These are phyloP conservation scores for Deuterostichococcus epilithicus DNA, from an alignment of 139 green algal genomes.

Conservation along the genomic window DNA sequence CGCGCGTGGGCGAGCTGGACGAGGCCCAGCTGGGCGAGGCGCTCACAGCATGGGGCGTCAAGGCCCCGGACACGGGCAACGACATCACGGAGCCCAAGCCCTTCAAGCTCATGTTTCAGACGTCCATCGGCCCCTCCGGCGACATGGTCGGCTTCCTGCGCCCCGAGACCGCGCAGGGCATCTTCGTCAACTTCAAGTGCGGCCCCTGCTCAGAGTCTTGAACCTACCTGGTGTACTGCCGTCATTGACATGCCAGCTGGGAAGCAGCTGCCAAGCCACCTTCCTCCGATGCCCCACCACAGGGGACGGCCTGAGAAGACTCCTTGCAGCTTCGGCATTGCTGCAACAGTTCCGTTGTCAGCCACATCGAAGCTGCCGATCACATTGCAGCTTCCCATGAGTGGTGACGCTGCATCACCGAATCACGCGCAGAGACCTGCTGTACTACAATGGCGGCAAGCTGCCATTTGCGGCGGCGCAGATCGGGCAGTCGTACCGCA, in stretches of 20 bases:
- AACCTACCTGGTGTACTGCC: too few relatives aligned
- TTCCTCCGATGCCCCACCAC: too few relatives aligned
- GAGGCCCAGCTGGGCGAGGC: conserved; percentile 67
- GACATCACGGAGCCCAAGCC: conserved; percentile 86
- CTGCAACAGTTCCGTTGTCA: too few relatives aligned
- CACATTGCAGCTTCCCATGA: too few relatives aligned
- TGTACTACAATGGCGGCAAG: conserved; percentile 98
- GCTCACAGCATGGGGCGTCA: conserved; percentile 76
- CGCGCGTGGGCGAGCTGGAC: conserved; percentile 80
- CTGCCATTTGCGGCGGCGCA: conserved; percentile 97
- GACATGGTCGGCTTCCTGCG: conserved; percentile 84
- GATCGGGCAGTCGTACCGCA: conserved; percentile 95
- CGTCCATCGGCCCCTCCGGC: conserved; percentile 79
- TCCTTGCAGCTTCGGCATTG: too few relatives aligned
- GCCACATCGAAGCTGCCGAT: too few relatives aligned
- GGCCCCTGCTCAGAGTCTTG: too few relatives aligned
- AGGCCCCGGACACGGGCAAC: conserved; percentile 92
- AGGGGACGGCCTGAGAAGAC: too few relatives aligned
- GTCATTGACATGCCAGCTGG: too few relatives aligned
- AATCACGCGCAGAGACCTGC: conserved; percentile 80
- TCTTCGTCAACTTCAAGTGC: conserved; percentile 89
- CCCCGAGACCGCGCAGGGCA: conserved; percentile 87
- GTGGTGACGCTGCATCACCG: too few relatives aligned
- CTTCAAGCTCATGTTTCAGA: conserved; percentile 99
- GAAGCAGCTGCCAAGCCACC: too few relatives aligned